These are phyloP conservation scores for Apiospora aurea DNA, from an alignment of 2,329 filamentous ascomycete genomes.

Conservation along the genomic window DNA sequence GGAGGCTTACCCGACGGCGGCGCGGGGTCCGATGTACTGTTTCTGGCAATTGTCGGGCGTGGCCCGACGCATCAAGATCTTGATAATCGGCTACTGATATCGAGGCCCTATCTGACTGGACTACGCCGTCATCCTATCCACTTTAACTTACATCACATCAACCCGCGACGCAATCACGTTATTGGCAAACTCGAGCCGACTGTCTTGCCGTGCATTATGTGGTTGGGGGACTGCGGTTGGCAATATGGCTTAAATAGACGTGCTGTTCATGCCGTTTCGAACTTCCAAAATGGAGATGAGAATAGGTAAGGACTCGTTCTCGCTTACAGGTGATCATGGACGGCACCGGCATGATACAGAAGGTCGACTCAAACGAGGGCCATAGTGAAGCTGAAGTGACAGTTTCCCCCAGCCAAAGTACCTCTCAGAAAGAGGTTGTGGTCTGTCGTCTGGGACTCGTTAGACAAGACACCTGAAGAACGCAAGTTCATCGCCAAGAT, in stretches of 20 bases:
- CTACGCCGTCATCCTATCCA: neutral
- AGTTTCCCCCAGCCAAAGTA: neutral
- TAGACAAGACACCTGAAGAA: constrained; percentile 15
- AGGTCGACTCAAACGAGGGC: neutral
- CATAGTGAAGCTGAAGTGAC: neutral
- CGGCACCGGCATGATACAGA: neutral
- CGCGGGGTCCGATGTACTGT: neutral
- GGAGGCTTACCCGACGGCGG: neutral
- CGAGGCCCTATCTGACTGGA: neutral
- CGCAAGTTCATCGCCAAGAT: constrained; percentile 26
- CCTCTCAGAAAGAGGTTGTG: neutral
- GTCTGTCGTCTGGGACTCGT: constrained; percentile 1
- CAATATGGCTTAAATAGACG: neutral
- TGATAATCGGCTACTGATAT: neutral
- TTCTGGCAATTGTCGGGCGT: neutral
- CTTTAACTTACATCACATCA: constrained; percentile 5
- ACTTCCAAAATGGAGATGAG: neutral
- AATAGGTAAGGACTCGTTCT: neutral
- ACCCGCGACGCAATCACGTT: neutral
- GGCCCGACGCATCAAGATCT: neutral
- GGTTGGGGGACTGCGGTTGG: neutral
- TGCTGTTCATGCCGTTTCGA: neutral
- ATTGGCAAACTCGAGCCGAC: neutral
- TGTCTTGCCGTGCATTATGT: neutral
- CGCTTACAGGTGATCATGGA: neutral